Evolutionary conservation across 2,329 filamentous ascomycete genomes (phyloP).

Genomic region (Chrysosporium keratinophilum): DNA sequence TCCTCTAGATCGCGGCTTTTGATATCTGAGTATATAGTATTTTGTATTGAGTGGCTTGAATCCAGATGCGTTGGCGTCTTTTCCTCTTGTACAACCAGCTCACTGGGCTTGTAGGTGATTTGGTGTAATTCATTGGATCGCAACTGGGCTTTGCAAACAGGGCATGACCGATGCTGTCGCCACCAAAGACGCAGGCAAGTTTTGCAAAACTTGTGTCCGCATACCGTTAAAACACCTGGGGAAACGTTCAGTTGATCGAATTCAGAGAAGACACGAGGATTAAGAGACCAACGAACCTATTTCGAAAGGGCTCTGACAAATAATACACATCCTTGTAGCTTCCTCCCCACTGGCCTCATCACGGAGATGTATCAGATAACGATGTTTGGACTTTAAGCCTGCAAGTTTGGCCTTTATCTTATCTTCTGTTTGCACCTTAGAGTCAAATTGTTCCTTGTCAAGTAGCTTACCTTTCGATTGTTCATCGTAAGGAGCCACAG

Average conservation of each 20-base stretch:
- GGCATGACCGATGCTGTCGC: conserved; percentile 62
- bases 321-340: conserved; percentile 61
- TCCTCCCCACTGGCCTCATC: conserved; percentile 54
- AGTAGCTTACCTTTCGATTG: conserved; percentile 46
- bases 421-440: conserved; percentile 40
- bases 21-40: conserved; percentile 66
- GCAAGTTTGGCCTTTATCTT: conserved; percentile 49
- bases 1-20: conserved; percentile 59
- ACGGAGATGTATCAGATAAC: conserved; percentile 58
- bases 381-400: conserved; percentile 57
- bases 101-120: conserved; percentile 70
- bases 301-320: conserved; percentile 68
- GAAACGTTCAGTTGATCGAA: neutral
- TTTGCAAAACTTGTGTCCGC: conserved; percentile 86
- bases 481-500: conserved; percentile 64
- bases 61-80: conserved; percentile 23
- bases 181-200: conserved; percentile 78
- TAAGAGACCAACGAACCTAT: conserved; percentile 53
- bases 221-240: conserved; percentile 53
- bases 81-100: conserved; percentile 56
- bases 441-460: conserved; percentile 40
- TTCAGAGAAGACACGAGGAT: neutral
- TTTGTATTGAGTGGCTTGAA: conserved; percentile 26
- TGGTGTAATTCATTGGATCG: conserved; percentile 62
- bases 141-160: conserved; percentile 67